These are phyloP conservation scores for Citrus reticulata DNA, from an alignment of 345 rosid genomes.

Conservation along the genomic window DNA sequence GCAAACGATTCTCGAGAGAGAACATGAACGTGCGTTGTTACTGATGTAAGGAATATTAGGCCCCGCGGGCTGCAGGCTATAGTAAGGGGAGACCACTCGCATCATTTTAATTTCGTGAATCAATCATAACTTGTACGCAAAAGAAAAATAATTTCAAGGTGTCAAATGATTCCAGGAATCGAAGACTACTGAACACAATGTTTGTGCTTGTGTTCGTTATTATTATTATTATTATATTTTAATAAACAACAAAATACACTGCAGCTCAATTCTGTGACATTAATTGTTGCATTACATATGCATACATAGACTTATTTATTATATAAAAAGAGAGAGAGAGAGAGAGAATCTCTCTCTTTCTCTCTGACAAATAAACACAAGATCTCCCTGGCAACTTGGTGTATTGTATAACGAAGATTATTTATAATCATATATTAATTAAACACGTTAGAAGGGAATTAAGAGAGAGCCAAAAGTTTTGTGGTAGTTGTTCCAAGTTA, in stretches of 20 bases:
- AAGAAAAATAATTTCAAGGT: neutral
- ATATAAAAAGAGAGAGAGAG: neutral
- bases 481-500: neutral
- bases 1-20: neutral
- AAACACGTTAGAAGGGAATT: slow-evolving; percentile 4
- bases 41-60: slow-evolving; percentile 7
- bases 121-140: neutral
- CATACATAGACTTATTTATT: neutral
- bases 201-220: too few species aligned
- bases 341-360: slow-evolving; percentile 18
- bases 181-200: neutral
- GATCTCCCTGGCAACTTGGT: slow-evolving; percentile 21
- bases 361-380: slow-evolving; percentile 15
- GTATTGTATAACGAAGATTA: neutral
- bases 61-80: neutral
- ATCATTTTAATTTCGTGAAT: neutral
- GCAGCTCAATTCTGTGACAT: neutral
- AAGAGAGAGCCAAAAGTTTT: neutral
- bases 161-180: slow-evolving; percentile 5
- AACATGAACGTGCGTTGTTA: neutral
- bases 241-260: neutral
- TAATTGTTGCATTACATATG: neutral
- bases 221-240: too few species aligned
- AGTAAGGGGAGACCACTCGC: neutral
- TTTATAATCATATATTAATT: neutral